phyloP scores from a whole-genome alignment of 306 rosid genomes.

The Vigna hirtella region DNA sequence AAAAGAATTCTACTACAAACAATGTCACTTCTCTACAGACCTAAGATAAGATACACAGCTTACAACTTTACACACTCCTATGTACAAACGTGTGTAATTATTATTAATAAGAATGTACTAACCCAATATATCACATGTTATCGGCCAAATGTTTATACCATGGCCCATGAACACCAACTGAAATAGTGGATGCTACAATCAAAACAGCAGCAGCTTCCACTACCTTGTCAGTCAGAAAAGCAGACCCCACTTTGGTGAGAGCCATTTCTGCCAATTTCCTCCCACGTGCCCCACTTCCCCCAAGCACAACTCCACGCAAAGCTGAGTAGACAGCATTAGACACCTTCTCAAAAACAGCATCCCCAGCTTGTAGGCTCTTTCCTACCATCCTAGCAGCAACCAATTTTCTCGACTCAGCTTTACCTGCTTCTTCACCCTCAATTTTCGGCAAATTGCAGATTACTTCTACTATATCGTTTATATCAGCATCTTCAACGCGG shows the following conservation, averaged over 20 bases:
- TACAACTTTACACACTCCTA: constrained; percentile 52
- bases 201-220: constrained; percentile 83
- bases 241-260: constrained; percentile 81
- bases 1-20: constrained; percentile 47
- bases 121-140: constrained; percentile 45
- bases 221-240: constrained; percentile 55
- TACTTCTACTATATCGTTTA: constrained; percentile 72
- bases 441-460: constrained; percentile 53
- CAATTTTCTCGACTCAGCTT: constrained; percentile 58
- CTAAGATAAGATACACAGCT: constrained; percentile 39
- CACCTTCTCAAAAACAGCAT: constrained; percentile 85
- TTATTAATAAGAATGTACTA: constrained; percentile 19
- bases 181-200: constrained; percentile 72
- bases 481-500: constrained; percentile 65
- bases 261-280: constrained; percentile 72
- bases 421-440: constrained; percentile 50
- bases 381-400: constrained; percentile 75
- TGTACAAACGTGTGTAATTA: constrained; percentile 48
- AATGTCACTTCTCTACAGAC: constrained; percentile 39
- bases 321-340: constrained; percentile 66
- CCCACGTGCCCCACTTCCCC: constrained; percentile 75
- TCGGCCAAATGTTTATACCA: constrained; percentile 72
- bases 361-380: constrained; percentile 90
- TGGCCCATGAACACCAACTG: constrained; percentile 80
- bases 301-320: constrained; percentile 75